A percentile compares a stretch with the other conserved stretches of the same genome.
phyloP scores from a whole-genome alignment of 441 rosid species.

The Flueggea neowawraea region DNA sequence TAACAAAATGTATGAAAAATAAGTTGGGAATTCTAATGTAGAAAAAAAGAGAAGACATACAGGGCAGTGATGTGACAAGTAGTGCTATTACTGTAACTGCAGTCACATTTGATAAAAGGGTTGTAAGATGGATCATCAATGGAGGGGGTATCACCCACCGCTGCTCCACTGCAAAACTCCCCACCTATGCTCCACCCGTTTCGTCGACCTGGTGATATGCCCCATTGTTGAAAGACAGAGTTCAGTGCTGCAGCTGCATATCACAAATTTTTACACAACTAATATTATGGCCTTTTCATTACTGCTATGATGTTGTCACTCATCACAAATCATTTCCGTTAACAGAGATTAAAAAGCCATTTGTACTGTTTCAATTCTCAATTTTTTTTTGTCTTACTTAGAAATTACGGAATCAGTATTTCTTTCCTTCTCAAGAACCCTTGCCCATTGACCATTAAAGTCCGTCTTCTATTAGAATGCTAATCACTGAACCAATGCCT shows the following conservation, averaged over 20 bases:
- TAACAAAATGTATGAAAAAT: not conserved
- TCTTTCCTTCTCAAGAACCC: too few relatives aligned
- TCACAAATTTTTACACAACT: not conserved
- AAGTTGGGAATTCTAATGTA: not conserved
- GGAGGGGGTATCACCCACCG: conserved; percentile 26
- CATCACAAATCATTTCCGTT: too few relatives aligned
- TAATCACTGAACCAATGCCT: too few relatives aligned
- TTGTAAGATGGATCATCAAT: conserved; percentile 25
- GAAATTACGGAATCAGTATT: too few relatives aligned
- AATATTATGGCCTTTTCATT: too few relatives aligned
- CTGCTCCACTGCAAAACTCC: conserved; percentile 57
- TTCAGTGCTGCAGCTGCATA: conserved; percentile 44
- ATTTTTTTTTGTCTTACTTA: too few relatives aligned
- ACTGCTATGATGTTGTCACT: too few relatives aligned
- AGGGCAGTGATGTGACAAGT: conserved; percentile 51
- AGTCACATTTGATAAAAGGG: conserved; percentile 69
- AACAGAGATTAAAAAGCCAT: too few relatives aligned
- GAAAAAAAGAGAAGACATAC: conserved; percentile 20
- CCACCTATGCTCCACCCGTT: conserved; percentile 53
- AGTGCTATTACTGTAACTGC: conserved; percentile 30
- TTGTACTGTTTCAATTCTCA: too few relatives aligned
- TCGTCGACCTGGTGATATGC: conserved; percentile 22
- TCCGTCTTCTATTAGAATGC: too few relatives aligned
- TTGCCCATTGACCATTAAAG: too few relatives aligned
- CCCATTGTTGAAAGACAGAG: conserved; percentile 48